These are phyloP conservation scores for Nakazawaea sp. DNA, from an alignment of 805 yeast genomes.

Conservation along the genomic window DNA sequence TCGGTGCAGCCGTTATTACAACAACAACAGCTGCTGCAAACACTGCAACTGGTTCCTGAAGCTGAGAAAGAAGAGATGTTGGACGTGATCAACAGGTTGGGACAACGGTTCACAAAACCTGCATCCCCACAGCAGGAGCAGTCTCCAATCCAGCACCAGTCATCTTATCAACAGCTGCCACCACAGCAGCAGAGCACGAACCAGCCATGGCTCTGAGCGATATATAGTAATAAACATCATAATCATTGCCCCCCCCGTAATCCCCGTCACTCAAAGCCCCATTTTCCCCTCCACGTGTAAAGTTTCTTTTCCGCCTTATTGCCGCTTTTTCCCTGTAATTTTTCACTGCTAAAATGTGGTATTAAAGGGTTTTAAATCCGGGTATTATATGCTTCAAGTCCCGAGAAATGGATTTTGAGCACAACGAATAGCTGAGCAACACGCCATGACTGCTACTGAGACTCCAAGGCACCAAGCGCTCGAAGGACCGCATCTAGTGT, in stretches of 20 bases:
- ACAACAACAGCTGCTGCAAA: constrained; percentile 11
- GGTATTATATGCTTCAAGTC: too few species aligned
- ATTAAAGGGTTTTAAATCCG: too few species aligned
- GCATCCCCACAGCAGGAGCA: constrained; percentile 1
- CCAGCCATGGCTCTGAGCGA: constrained; percentile 11
- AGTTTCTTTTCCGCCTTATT: too few species aligned
- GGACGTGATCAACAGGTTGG: background rate
- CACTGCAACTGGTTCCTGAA: constrained; percentile 9
- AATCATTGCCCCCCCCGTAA: too few species aligned
- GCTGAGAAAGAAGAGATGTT: background rate
- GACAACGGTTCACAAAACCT: background rate
- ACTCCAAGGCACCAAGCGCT: background rate
- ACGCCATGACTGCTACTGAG: background rate
- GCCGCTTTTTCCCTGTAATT: too few species aligned
- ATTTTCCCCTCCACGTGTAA: too few species aligned
- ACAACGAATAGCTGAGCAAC: background rate
- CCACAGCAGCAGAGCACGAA: constrained; percentile 2
- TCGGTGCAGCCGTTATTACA: constrained; percentile 12
- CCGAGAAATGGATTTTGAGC: too few species aligned
- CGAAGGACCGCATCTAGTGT: background rate
- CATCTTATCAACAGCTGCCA: constrained; percentile 6
- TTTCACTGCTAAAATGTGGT: too few species aligned
- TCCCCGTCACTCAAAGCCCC: too few species aligned
- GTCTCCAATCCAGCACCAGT: constrained; percentile 12
- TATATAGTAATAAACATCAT: background rate